phyloP scores from a whole-genome alignment of 140 eudicot genomes.

The Ambrosia hybrid region DNA sequence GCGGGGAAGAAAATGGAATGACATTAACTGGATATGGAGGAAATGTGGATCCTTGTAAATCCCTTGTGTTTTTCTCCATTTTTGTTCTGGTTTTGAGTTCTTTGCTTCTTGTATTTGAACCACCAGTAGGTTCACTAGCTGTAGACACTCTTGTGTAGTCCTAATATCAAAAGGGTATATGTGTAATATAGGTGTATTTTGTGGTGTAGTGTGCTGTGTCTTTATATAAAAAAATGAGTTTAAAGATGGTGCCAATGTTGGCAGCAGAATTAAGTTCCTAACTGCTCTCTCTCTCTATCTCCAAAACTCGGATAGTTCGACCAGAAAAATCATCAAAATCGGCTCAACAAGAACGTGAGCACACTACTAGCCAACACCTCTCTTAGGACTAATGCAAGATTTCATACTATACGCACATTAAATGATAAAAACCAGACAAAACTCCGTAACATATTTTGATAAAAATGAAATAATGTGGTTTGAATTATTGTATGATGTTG shows the following conservation, averaged over 20 bases:
- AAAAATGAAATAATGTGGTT: too few relatives aligned
- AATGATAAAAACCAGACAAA: too few relatives aligned
- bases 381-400: too few relatives aligned
- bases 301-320: too few relatives aligned
- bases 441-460: too few relatives aligned
- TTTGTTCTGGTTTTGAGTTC: constrained; percentile 54
- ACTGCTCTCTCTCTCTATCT: too few relatives aligned
- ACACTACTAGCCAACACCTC: too few relatives aligned
- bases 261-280: too few relatives aligned
- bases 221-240: background rate
- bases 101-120: constrained; percentile 53
- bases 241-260: constrained; percentile 13
- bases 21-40: constrained; percentile 32
- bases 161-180: constrained; percentile 17
- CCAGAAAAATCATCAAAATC: too few relatives aligned
- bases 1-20: constrained; percentile 56
- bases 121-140: constrained; percentile 55
- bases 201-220: background rate
- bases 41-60: constrained; percentile 68
- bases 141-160: constrained; percentile 35
- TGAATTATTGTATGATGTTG: too few relatives aligned
- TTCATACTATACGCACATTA: too few relatives aligned
- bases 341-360: too few relatives aligned
- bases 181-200: constrained; percentile 7
- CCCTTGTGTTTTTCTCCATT: constrained; percentile 54